Evolutionary conservation across 2,329 filamentous ascomycete species (phyloP), one percentile per base, ranked within the genome.

Genomic region (Phialocephala subalpina): DNA sequence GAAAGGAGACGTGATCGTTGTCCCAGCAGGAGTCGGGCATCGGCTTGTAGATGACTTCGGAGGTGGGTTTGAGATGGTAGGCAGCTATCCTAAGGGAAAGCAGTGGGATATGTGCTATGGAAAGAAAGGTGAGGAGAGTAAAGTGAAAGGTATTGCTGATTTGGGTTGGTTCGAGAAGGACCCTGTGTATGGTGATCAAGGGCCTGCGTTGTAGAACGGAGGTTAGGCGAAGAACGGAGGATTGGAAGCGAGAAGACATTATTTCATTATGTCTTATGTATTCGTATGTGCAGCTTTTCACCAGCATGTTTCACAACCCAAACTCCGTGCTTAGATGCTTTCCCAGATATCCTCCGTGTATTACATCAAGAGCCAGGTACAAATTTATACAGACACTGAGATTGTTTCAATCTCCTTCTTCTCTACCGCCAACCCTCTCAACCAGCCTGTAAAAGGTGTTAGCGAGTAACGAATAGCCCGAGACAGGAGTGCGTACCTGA

Each of bases 51-150:
- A 88, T 67, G 87, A 91, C 73, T 60, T 83, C 66, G 55, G 80
- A 20, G 80, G 82, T 1, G 81, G 78, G 1, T 92, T 92, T 73
- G 78, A 86, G 73, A 91, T 92, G 89, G 84, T 92, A 0, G 90
- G 90, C 0, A 84, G 83, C 57, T 92, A 92, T 80, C 89, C 88
- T 0, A 78, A 70, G 27, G 79, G 79, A 18, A 82, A 80, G 63
- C 69, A 76, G 20, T 92, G 88, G 88, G 89, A 92, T 76, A 92
- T 92, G 90, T 92, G 89, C 71, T 91, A 92, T 79, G 90, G 89
- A 1, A 80, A 80, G 60, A 72, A 80, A 42, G 85, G 81, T 0
- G 89, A 91, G 73, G 83, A 86, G 73, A 75, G 77, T 7, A 85
- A 85, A 71, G 76, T 84, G 7, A 76, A 82, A 64, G 74, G 70